These are phyloP conservation scores for Dioscorea zingiberensis DNA, from an alignment of 106 monocot species.

Conservation along the genomic window DNA sequence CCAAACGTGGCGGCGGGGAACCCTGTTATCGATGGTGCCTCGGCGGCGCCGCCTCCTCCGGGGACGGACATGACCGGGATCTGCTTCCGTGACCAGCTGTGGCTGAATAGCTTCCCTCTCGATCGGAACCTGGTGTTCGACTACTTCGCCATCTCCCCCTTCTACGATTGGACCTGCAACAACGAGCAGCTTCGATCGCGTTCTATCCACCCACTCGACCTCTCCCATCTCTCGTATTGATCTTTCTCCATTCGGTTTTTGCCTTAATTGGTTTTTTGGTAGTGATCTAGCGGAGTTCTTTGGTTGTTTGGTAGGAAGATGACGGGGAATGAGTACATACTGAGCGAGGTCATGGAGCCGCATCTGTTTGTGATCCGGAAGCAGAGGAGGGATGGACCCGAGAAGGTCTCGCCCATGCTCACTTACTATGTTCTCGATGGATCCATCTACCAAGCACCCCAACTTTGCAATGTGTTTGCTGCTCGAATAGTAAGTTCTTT, in stretches of 20 bases:
- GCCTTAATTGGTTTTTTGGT: not conserved
- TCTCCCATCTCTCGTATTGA: constrained; percentile 76
- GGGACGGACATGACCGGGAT: constrained; percentile 99
- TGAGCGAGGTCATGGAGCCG: constrained; percentile 96
- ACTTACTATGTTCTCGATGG: constrained; percentile 90
- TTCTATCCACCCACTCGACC: constrained; percentile 93
- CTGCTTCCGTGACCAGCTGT: constrained; percentile 93
- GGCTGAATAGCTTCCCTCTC: constrained; percentile 92
- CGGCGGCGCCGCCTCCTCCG: constrained; percentile 44
- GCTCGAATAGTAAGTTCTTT: constrained; percentile 70
- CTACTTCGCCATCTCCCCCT: constrained; percentile 96
- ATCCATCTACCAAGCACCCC: constrained; percentile 93
- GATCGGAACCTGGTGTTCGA: constrained; percentile 95
- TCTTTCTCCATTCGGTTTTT: not conserved
- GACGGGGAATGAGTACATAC: constrained; percentile 92
- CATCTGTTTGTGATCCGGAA: constrained; percentile 94
- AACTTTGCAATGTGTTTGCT: constrained; percentile 85
- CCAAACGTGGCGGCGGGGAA: constrained; percentile 19
- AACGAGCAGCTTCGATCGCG: constrained; percentile 87
- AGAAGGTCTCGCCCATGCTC: constrained; percentile 82
- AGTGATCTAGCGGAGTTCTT: not conserved
- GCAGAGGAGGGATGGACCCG: constrained; percentile 91
- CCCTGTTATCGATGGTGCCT: constrained; percentile 29
- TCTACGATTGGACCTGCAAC: constrained; percentile 95
- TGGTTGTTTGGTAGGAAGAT: constrained; percentile 58